phyloP scores from a whole-genome alignment of 169 alveolate genomes.

The Plasmodium vinckei region DNA sequence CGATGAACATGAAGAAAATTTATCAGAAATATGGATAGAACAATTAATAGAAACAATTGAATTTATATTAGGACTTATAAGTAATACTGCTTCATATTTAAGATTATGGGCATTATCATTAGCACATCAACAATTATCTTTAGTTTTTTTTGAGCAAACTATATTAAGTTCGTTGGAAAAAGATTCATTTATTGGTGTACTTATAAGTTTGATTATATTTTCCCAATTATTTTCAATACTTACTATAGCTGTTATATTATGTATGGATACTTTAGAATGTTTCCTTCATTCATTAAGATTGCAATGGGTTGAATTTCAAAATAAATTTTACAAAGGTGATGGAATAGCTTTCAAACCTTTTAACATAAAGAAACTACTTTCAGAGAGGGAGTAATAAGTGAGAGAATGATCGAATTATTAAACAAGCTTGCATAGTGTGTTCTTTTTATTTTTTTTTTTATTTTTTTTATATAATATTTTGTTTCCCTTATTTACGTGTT shows the following conservation, averaged over 20 bases:
- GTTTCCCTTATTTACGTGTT: neutral
- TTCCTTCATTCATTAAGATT: constrained; percentile 99
- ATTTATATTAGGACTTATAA: constrained; percentile 97
- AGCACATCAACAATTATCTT: constrained; percentile 98
- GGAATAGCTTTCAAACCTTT: constrained; percentile 89
- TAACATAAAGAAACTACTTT: constrained; percentile 50
- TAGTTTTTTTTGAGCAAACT: constrained; percentile 94
- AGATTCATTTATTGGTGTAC: constrained; percentile 63
- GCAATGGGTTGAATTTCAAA: constrained; percentile 99
- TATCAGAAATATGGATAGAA: constrained; percentile 94
- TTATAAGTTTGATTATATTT: constrained; percentile 84
- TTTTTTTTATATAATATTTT: neutral
- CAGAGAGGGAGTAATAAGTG: neutral
- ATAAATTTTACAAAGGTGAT: constrained; percentile 99
- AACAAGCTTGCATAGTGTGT: neutral
- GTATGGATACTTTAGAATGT: constrained; percentile 99
- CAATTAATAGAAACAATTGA: constrained; percentile 99
- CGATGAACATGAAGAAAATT: constrained; percentile 79
- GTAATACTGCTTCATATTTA: constrained; percentile 99
- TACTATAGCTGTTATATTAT: constrained; percentile 96
- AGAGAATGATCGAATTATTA: neutral
- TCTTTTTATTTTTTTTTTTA: constrained; percentile 8
- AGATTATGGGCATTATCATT: constrained; percentile 99
- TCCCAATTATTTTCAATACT: constrained; percentile 91
- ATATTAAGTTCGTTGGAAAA: constrained; percentile 71